Conservation (phyloP, 805 yeast species). For the Tetrapisispora namnaoensis region DNA sequence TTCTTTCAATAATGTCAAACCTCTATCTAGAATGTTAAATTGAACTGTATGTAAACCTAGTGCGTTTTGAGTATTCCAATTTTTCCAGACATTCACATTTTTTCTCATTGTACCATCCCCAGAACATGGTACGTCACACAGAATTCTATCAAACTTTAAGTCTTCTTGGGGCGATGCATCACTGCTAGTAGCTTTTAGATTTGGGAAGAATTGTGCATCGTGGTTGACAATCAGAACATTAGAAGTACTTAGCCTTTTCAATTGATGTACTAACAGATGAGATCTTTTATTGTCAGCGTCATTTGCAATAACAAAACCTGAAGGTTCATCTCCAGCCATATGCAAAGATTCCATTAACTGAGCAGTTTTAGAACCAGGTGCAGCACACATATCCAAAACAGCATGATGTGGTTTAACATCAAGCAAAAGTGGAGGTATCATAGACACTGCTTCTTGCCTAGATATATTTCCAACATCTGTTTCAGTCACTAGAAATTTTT, state of each 20-base stretch:
- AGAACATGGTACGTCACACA: slow-evolving; percentile 98
- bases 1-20: slow-evolving; percentile 73
- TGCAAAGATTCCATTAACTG: slow-evolving; percentile 90
- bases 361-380: slow-evolving; percentile 97
- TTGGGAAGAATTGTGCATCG: slow-evolving; percentile 93
- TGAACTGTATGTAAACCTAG: slow-evolving; percentile 86
- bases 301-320: slow-evolving; percentile 91
- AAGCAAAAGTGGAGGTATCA: slow-evolving; percentile 92
- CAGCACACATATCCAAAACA: slow-evolving; percentile 96
- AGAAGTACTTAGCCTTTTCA: slow-evolving; percentile 87
- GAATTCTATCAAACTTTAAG: slow-evolving; percentile 73
- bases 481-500: slow-evolving; percentile 83
- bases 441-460: slow-evolving; percentile 94
- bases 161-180: slow-evolving; percentile 23
- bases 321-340: slow-evolving; percentile 47
- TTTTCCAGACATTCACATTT: slow-evolving; percentile 91
- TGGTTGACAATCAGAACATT: slow-evolving; percentile 91
- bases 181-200: slow-evolving; percentile 37
- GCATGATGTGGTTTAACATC: slow-evolving; percentile 86
- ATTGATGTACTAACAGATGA: slow-evolving; percentile 95
- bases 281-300: slow-evolving; percentile 93
- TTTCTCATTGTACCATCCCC: slow-evolving; percentile 99
- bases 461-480: slow-evolving; percentile 95
- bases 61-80: slow-evolving; percentile 83
- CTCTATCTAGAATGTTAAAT: slow-evolving; percentile 78